Base-by-base conservation (phyloP, 345 rosid species). In the Euphorbia pulcherrima region DNA sequence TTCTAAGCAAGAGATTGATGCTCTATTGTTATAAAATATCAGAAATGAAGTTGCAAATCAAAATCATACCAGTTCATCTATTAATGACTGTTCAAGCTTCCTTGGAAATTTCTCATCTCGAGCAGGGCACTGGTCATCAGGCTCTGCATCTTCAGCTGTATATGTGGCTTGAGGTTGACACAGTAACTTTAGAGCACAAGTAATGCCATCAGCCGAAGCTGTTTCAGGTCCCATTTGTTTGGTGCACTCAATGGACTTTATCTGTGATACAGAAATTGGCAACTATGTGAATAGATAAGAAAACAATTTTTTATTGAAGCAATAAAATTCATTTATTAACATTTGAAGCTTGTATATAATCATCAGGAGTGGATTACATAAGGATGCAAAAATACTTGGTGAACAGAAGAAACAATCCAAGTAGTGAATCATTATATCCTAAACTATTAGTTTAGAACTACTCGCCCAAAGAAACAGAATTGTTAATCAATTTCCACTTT, bases 41-140 rank as follows among this genome's bases (percentile, higher is more conserved):
- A 26, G 54, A 28, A 75, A 57, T 33, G 61, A 9, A 40, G 51
- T 41, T 62, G 64, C 54, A 16, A 64, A 63, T 61, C 58, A 68
- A 67, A 41, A 37, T 17, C 65, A 28, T 48, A 54, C 50, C 60
- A 77, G 59, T 68, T 71, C 8, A 13, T 69, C 70, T 27, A 47
- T 35, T 8, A 72, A 46, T 24, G 74, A 72, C 26, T 9, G 69
- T 39, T 65, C 76, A 70, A 60, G 72, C 61, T 69, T 73, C 62
- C 61, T 18, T 23, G 35, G 65, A 60, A 63, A 46, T 41, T 70
- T 65, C 44, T 65, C 75, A 73, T 69, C 77, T 69, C 62, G 67
- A 64, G 73, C 75, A 4, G 86, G 87, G 74, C 85, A 87, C 52
- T 82, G 87, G 48, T 80, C 82, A 62, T 60, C 59, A 21, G 60